Base-by-base conservation (phyloP, 176 grass and related monocot species). In the Eragrostis curvula region DNA sequence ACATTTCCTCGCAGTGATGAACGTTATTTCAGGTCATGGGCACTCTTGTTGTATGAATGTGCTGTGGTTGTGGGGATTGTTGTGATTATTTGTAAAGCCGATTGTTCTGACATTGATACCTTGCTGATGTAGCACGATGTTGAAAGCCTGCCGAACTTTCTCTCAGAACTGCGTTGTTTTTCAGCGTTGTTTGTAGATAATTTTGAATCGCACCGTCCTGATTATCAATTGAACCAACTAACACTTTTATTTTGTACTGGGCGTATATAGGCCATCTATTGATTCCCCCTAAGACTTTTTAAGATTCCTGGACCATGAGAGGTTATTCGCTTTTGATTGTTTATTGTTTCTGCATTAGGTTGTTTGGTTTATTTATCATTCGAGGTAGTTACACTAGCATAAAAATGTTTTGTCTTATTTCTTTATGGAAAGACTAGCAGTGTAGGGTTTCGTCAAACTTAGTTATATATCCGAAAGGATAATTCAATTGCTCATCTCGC, bases 271-370 rank as follows among this genome's bases (percentile, higher is more conserved):
- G 16, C 42, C 57, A 62, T 77, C 25, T 47, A 74, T 23, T 30
- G 58, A 6, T 15, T 46, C 23, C 59, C 42, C 59, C 16, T 30
- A 16, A 77, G 41, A 18, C 7, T 66, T 72, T 39, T 24, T 9
- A 57, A 86, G 39, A 80, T 80, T 73, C 36, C 20, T 17, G 25
- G 67, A 74, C 56, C 20, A 21, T 1, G 21, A 48, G 18, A 67
- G 48, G 8, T 68, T 67, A 17, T 8, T 21, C 61, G 16, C 30
- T 49, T 9, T 20, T 40, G 12, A 12, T 75, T 3, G 0, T 3
- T 20, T 68, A 6, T 56, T 64, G 6, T 30, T 73, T 56, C 29
- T 78, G 3, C 4, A 25, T 68, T 74, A 1, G 40, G 12, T 18
- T 23, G 12, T 30, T 47, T 51, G 1, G 7, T 9, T 75, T 69